phyloP scores from a whole-genome alignment of 192 early-diverging fungal species.

The Pilobolus umbonatus region DNA sequence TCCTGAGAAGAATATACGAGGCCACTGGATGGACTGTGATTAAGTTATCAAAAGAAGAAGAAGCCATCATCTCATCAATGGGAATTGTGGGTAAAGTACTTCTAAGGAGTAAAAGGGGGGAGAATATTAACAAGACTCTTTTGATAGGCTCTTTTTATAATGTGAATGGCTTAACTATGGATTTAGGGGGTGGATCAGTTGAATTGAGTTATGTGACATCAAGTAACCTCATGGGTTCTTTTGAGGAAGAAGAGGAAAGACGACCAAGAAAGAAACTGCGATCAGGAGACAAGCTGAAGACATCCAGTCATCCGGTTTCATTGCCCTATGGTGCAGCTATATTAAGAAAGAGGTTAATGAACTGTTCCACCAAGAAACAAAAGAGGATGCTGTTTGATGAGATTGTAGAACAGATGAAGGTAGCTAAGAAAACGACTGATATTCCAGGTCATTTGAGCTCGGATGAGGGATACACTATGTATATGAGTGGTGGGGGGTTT shows the following conservation, averaged over 20 bases:
- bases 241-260: no score
- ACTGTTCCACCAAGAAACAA: constrained; percentile 9
- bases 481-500: constrained; percentile 53
- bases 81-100: constrained; percentile 43
- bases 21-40: constrained; percentile 40
- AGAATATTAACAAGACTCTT: neutral
- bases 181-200: constrained; percentile 53
- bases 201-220: constrained; percentile 49
- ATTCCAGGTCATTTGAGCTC: constrained; percentile 12
- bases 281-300: neutral
- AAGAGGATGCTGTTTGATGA: constrained; percentile 18
- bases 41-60: constrained; percentile 39
- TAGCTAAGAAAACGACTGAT: constrained; percentile 27
- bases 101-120: neutral
- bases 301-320: constrained; percentile 28
- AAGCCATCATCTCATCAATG: constrained; percentile 46
- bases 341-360: constrained; percentile 36
- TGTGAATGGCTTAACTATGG: constrained; percentile 49
- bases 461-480: constrained; percentile 38
- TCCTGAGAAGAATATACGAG: constrained; percentile 38
- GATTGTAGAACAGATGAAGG: constrained; percentile 36
- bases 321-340: constrained; percentile 51
- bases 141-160: constrained; percentile 41
- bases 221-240: neutral
- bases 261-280: neutral